A percentile compares a stretch with the other conserved stretches of the same genome.
These are phyloP conservation scores for Boletus fagicola DNA, from an alignment of 768 basidiomycete genomes.

Conservation along the genomic window DNA sequence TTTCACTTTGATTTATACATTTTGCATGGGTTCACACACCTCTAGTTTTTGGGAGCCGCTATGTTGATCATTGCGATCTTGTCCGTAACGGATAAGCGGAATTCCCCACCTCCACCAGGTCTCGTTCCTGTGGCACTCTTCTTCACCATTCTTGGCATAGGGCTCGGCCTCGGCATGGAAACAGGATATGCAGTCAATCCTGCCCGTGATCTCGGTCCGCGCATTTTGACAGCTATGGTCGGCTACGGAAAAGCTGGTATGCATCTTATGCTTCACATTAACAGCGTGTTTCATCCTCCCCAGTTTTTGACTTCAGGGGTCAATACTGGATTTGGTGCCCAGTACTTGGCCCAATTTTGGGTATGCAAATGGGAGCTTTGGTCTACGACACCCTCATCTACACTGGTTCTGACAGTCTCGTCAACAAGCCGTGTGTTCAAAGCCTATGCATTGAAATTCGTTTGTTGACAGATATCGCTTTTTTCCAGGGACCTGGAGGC, in stretches of 20 bases:
- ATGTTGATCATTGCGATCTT: constrained; percentile 56
- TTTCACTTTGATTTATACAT: neutral
- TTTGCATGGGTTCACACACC: neutral
- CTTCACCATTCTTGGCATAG: constrained; percentile 57
- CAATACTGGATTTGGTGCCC: constrained; percentile 80
- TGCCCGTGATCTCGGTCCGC: constrained; percentile 70
- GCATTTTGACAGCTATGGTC: constrained; percentile 66
- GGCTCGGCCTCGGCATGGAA: constrained; percentile 57
- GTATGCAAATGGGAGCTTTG: constrained; percentile 52
- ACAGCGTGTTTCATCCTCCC: neutral
- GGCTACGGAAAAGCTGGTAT: constrained; percentile 56
- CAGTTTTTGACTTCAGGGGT: constrained; percentile 34
- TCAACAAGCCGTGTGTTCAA: constrained; percentile 47
- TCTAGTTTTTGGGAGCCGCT: constrained; percentile 53
- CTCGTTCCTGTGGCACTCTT: constrained; percentile 57
- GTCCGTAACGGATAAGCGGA: constrained; percentile 51
- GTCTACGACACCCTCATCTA: constrained; percentile 61
- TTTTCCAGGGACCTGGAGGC: constrained; percentile 10
- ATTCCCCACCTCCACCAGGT: constrained; percentile 46
- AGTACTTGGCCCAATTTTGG: constrained; percentile 55
- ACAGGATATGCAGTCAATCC: constrained; percentile 70
- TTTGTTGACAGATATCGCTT: neutral
- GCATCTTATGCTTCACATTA: constrained; percentile 31
- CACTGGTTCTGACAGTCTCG: constrained; percentile 50
- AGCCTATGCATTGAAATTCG: neutral